Percentiles rank a stretch among this genome's conserved stretches.
phyloP scores from a whole-genome alignment of 257 asterid species.

The Linderniella brevidens region DNA sequence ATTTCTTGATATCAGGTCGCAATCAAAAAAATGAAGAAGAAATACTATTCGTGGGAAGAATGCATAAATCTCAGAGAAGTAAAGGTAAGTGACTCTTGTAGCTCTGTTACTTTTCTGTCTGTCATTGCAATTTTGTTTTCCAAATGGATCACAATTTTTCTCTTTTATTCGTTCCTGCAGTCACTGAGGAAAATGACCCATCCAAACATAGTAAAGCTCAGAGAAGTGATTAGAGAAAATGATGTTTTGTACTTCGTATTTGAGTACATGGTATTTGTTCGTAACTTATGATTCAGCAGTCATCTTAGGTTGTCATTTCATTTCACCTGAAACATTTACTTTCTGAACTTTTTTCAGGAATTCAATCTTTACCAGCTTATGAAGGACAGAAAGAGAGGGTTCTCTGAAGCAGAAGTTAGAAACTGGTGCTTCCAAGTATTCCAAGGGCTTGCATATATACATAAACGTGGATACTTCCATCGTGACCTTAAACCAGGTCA shows the following conservation, averaged over 20 bases:
- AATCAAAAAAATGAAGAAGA: conserved; percentile 82
- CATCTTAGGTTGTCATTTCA: conserved; percentile 1
- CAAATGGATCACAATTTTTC: too few relatives aligned
- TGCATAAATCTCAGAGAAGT: conserved; percentile 96
- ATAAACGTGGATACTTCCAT: conserved; percentile 89
- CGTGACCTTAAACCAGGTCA: conserved; percentile 98
- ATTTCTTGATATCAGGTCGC: conserved; percentile 42
- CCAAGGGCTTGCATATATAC: conserved; percentile 90
- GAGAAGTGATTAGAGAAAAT: conserved; percentile 56
- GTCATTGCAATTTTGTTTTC: too few relatives aligned
- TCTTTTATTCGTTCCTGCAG: conserved; percentile 27
- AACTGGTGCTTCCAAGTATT: conserved; percentile 97
- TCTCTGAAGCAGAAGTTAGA: conserved; percentile 64
- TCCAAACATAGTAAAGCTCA: conserved; percentile 52
- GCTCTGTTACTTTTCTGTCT: too few relatives aligned
- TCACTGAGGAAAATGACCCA: conserved; percentile 84
- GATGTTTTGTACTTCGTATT: conserved; percentile 58
- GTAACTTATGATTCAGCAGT: not conserved
- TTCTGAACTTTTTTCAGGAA: conserved; percentile 33
- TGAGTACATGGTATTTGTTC: conserved; percentile 73
- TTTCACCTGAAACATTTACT: not conserved
- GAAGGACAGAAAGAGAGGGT: conserved; percentile 54
- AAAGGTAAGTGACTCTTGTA: conserved; percentile 26
- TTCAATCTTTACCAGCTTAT: conserved; percentile 86
- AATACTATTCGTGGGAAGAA: conserved; percentile 91